Conservation (phyloP, 345 rosid species). For the Pistacia atlantica region DNA sequence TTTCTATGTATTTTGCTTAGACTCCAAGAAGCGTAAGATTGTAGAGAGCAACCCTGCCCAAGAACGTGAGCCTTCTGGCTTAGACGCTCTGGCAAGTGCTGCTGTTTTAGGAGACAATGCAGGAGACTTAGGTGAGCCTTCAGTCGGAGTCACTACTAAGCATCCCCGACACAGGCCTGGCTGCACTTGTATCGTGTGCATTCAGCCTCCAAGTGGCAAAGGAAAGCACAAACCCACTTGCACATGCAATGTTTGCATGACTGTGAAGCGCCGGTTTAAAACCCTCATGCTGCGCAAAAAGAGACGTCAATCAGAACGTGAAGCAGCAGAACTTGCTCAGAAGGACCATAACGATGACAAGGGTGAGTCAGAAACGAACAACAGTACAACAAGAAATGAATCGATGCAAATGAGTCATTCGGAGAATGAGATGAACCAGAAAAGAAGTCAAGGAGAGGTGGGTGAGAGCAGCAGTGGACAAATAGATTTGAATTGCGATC, state of each 20-base stretch:
- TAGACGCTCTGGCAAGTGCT: conserved; percentile 87
- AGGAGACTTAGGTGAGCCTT: conserved; percentile 48
- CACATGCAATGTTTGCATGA: conserved; percentile 85
- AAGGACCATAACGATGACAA: conserved; percentile 27
- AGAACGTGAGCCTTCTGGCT: conserved; percentile 57
- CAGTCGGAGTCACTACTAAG: conserved; percentile 78
- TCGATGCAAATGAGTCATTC: conserved; percentile 18
- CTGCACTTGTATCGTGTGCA: conserved; percentile 94
- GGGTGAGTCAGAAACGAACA: conserved; percentile 38
- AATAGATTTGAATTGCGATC: conserved; percentile 61
- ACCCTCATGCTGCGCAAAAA: conserved; percentile 90
- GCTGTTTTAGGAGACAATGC: conserved; percentile 68
- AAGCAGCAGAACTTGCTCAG: conserved; percentile 39
- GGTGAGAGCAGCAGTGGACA: conserved; percentile 45
- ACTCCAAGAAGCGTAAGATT: conserved; percentile 55
- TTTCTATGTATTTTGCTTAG: conserved; percentile 33
- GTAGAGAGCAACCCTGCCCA: conserved; percentile 38
- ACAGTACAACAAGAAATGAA: conserved; percentile 20
- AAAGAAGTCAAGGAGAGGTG: conserved; percentile 33
- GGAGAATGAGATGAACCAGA: conserved; percentile 39
- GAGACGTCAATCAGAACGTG: conserved; percentile 75
- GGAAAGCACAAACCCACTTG: conserved; percentile 83
- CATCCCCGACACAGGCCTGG: conserved; percentile 98
- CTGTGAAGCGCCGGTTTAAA: conserved; percentile 88
- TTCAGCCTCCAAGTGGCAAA: conserved; percentile 98